A percentile compares a stretch with the other conserved stretches of the same genome.
Evolutionary conservation across 306 rosid species (phyloP).

Genomic region (Prinsepia uniflora): DNA sequence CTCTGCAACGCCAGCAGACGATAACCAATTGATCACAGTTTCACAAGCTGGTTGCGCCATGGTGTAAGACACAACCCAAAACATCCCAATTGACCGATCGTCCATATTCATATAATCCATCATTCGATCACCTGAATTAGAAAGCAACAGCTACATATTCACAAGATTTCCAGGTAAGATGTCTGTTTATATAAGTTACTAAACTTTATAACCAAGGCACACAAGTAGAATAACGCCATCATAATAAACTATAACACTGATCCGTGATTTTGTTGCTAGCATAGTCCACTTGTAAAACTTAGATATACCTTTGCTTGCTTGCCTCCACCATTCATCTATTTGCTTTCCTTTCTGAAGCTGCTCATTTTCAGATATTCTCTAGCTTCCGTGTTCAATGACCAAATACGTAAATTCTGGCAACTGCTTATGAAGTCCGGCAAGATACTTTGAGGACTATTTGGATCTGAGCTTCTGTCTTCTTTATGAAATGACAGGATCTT

Average conservation of each 20-base stretch:
- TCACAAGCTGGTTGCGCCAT: constrained; percentile 98
- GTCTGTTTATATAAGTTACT: not conserved
- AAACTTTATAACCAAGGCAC: not conserved
- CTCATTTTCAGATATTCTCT: constrained; percentile 92
- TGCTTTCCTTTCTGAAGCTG: constrained; percentile 98
- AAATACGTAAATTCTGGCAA: constrained; percentile 95
- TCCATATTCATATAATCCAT: constrained; percentile 99
- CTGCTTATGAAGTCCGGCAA: constrained; percentile 93
- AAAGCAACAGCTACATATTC: not conserved
- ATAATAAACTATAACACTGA: not conserved
- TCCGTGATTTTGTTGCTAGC: constrained; percentile 19
- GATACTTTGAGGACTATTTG: constrained; percentile 81
- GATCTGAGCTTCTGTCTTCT: constrained; percentile 87
- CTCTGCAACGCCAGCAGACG: constrained; percentile 68
- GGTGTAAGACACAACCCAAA: constrained; percentile 99
- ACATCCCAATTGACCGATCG: constrained; percentile 97
- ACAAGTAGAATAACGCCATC: not conserved
- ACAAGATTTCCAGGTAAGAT: not conserved
- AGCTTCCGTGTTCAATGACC: constrained; percentile 87
- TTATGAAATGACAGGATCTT: constrained; percentile 89
- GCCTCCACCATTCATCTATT: constrained; percentile 99
- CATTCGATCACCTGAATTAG: constrained; percentile 72
- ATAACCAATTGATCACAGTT: constrained; percentile 82
- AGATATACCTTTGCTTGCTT: constrained; percentile 80
- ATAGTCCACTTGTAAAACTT: constrained; percentile 8